These are phyloP conservation scores for Leccinum uliginosum DNA, from an alignment of 768 basidiomycete genomes.

Conservation along the genomic window DNA sequence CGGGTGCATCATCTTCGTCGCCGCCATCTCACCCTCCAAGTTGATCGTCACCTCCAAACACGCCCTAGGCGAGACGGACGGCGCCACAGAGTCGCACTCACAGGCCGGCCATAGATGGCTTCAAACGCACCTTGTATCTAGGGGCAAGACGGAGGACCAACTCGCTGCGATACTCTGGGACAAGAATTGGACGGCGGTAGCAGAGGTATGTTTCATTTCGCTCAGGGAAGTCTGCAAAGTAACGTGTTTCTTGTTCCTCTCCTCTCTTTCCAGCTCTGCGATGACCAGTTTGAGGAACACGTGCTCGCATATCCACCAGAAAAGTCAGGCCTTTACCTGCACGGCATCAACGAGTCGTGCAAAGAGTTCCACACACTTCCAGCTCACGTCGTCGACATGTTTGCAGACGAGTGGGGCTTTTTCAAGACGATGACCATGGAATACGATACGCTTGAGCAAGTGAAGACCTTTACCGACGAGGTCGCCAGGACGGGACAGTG, in stretches of 20 bases:
- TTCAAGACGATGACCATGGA: conserved; percentile 62
- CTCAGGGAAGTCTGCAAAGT: background rate
- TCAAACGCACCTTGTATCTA: conserved; percentile 47
- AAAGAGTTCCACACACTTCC: conserved; percentile 69
- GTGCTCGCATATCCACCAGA: conserved; percentile 81
- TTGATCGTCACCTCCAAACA: conserved; percentile 92
- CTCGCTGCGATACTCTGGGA: conserved; percentile 75
- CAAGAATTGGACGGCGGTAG: conserved; percentile 82
- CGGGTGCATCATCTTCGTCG: conserved; percentile 95
- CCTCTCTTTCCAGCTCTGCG: conserved; percentile 72
- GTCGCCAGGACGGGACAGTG: conserved; percentile 68
- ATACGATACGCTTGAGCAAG: conserved; percentile 58
- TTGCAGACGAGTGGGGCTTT: conserved; percentile 91
- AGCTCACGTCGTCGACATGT: conserved; percentile 61
- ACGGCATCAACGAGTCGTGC: conserved; percentile 78
- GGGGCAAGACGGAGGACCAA: conserved; percentile 65
- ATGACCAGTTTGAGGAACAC: conserved; percentile 96
- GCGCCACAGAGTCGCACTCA: conserved; percentile 59
- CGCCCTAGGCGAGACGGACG: conserved; percentile 60
- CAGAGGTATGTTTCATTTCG: conserved; percentile 61
- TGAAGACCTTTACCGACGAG: conserved; percentile 66
- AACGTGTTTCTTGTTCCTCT: background rate
- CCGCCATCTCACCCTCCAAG: conserved; percentile 69
- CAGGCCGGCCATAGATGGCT: conserved; percentile 85
- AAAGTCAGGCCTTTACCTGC: conserved; percentile 85